Conservation (phyloP, 495 filamentous ascomycete species). For the Wilcoxina mikolae region DNA sequence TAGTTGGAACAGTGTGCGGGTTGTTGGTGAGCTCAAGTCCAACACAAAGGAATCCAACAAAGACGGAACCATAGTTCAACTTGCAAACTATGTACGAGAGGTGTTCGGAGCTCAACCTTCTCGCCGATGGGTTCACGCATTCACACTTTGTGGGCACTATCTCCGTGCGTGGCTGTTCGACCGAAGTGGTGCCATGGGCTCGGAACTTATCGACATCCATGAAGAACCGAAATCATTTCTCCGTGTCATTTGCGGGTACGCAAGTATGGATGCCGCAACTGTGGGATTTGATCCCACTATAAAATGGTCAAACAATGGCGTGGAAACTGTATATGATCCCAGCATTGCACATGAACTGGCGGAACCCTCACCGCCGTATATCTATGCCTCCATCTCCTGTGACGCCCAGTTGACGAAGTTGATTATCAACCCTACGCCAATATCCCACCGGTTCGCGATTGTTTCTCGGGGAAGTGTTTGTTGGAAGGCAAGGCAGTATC, state of each 20-base stretch:
- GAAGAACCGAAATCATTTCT: constrained; percentile 5
- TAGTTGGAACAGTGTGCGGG: not conserved
- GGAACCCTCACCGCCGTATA: not conserved
- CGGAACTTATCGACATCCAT: constrained; percentile 21
- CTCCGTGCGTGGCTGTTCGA: constrained; percentile 30
- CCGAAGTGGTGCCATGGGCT: constrained; percentile 24
- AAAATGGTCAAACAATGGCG: not conserved
- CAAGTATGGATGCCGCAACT: constrained; percentile 18
- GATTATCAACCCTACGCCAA: not conserved
- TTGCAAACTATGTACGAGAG: constrained; percentile 9
- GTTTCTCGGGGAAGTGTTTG: too few relatives aligned
- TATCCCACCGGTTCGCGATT: not conserved
- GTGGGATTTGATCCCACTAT: constrained; percentile 14
- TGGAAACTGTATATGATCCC: not conserved
- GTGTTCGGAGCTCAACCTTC: constrained; percentile 16
- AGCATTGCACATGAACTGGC: not conserved
- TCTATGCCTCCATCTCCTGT: not conserved
- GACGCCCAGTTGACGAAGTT: not conserved
- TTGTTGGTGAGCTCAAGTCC: not conserved
- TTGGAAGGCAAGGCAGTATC: too few relatives aligned
- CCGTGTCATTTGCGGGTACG: constrained; percentile 19
- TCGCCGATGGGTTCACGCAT: constrained; percentile 25
- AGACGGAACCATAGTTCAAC: constrained; percentile 1
- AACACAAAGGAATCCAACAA: not conserved
- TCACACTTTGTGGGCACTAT: constrained; percentile 17